Conservation (phyloP, 257 asterid species). For the Fraxinus pennsylvanica region DNA sequence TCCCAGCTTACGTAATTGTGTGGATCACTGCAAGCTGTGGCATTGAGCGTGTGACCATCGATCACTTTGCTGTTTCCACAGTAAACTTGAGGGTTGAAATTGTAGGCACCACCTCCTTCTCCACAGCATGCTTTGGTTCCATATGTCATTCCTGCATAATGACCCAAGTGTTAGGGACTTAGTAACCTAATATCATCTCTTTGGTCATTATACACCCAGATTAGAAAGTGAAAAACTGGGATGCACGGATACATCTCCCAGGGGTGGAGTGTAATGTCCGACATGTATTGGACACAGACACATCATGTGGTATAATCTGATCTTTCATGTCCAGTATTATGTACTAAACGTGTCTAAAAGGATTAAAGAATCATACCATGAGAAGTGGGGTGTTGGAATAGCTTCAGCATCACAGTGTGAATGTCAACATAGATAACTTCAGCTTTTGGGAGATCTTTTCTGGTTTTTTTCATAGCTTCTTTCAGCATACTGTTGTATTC, state of each 20-base stretch:
- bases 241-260: too few species aligned
- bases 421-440: constrained; percentile 48
- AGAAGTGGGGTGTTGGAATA: constrained; percentile 49
- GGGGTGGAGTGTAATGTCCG: background rate
- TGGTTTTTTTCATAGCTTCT: constrained; percentile 37
- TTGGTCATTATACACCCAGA: too few species aligned
- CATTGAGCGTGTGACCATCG: constrained; percentile 42
- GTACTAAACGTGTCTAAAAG: too few species aligned
- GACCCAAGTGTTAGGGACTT: background rate
- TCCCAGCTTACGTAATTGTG: constrained; percentile 72
- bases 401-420: constrained; percentile 48
- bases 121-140: constrained; percentile 87
- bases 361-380: constrained; percentile 36
- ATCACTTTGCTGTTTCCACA: constrained; percentile 54
- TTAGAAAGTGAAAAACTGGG: too few species aligned
- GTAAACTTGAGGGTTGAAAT: constrained; percentile 45
- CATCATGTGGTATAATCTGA: background rate
- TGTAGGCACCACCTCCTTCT: constrained; percentile 67
- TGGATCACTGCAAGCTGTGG: constrained; percentile 65
- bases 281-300: background rate
- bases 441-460: constrained; percentile 42
- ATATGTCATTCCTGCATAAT: constrained; percentile 53
- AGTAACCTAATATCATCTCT: too few species aligned
- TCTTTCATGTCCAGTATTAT: too few species aligned
- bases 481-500: constrained; percentile 57